Percentiles rank a stretch among this genome's conserved stretches.
Evolutionary conservation across 495 filamentous ascomycete species (phyloP).

Genomic region (Penicillium turbatum): DNA sequence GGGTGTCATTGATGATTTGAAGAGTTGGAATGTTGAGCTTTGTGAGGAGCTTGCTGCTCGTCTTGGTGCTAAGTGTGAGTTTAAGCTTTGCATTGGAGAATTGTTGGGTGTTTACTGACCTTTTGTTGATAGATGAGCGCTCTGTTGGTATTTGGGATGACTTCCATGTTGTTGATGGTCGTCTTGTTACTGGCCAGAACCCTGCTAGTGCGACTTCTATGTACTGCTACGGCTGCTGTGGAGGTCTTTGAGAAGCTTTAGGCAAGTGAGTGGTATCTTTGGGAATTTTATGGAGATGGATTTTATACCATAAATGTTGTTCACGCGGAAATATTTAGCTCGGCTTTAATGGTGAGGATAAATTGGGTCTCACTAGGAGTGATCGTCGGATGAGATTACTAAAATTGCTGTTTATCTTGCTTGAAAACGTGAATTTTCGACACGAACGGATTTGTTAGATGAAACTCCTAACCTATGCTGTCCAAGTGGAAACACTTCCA

Average conservation of each 20-base stretch:
- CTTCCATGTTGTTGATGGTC: slow-evolving; percentile 48
- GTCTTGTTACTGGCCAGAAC: slow-evolving; percentile 67
- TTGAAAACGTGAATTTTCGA: too few relatives aligned
- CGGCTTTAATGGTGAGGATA: too few relatives aligned
- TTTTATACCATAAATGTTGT: too few relatives aligned
- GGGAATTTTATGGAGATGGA: not conserved
- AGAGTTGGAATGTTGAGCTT: slow-evolving; percentile 32
- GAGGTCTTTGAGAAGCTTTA: slow-evolving; percentile 40
- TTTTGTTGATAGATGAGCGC: slow-evolving; percentile 29
- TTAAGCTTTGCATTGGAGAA: not conserved
- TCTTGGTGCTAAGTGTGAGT: slow-evolving; percentile 39
- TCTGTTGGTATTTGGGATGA: slow-evolving; percentile 43
- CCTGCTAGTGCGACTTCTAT: slow-evolving; percentile 55
- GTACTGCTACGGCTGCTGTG: slow-evolving; percentile 43
- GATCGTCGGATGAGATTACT: too few relatives aligned
- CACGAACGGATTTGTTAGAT: too few relatives aligned
- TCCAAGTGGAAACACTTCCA: not conserved
- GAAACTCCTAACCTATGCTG: slow-evolving; percentile 5
- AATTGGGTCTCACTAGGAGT: too few relatives aligned
- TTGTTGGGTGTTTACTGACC: slow-evolving; percentile 1
- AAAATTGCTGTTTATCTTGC: too few relatives aligned
- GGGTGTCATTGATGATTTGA: slow-evolving; percentile 32
- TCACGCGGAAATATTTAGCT: not conserved
- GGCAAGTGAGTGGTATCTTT: not conserved
- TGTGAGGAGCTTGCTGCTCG: slow-evolving; percentile 34